A percentile compares a stretch with the other conserved stretches of the same genome.
phyloP scores from a whole-genome alignment of 306 rosid genomes.

The Ammopiptanthus mongolicus region DNA sequence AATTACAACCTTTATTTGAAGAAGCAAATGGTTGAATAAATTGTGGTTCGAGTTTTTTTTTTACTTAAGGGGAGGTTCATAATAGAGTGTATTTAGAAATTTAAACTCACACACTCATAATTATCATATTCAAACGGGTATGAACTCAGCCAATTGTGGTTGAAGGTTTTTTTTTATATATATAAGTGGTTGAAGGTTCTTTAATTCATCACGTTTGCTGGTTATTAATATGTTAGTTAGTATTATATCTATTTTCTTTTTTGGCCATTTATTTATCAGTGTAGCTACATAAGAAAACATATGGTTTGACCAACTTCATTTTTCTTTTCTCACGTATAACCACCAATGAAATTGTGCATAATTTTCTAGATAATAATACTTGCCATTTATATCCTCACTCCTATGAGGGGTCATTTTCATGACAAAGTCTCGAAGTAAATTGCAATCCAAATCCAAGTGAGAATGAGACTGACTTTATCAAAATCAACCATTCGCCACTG shows the following conservation, averaged over 20 bases:
- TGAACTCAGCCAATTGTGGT: too few relatives aligned
- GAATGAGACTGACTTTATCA: conserved; percentile 23
- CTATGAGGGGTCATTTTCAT: conserved; percentile 16
- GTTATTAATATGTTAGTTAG: not conserved
- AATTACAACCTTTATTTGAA: not conserved
- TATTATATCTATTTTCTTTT: not conserved
- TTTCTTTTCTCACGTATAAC: not conserved
- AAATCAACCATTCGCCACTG: conserved; percentile 21
- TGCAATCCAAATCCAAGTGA: conserved; percentile 8
- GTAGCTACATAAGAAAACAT: not conserved
- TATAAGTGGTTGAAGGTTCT: not conserved
- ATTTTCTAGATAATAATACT: conserved; percentile 15
- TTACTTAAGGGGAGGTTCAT: too few relatives aligned
- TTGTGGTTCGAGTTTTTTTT: too few relatives aligned
- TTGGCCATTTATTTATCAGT: not conserved
- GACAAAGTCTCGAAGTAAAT: conserved; percentile 24
- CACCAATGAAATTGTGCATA: not conserved
- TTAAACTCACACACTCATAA: too few relatives aligned
- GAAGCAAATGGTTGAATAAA: not conserved
- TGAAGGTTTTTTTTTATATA: too few relatives aligned
- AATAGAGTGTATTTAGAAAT: too few relatives aligned
- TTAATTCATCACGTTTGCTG: not conserved
- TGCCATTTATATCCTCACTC: not conserved
- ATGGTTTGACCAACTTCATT: conserved; percentile 4
- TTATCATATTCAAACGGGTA: too few relatives aligned